Conservation (phyloP, 129 eudicot genomes). For the Pseudognaphalium luteoalbum region DNA sequence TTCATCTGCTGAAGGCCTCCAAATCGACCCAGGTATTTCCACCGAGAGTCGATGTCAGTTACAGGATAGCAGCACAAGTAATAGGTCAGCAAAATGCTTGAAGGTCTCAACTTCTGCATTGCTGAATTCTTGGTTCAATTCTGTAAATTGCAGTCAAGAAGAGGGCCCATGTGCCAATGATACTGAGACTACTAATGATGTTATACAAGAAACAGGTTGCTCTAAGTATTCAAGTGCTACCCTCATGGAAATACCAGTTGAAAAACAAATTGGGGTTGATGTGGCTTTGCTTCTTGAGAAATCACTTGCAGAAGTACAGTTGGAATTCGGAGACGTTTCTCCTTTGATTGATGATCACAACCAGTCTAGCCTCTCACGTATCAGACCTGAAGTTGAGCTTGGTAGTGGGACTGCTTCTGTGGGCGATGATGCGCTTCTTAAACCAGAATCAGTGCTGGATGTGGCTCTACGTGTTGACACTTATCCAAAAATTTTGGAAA, state of each 20-base stretch:
- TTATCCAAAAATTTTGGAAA: constrained; percentile 15
- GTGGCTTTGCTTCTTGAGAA: constrained; percentile 17
- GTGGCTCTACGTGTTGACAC: constrained; percentile 21
- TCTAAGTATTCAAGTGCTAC: not conserved
- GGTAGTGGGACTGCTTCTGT: constrained; percentile 22
- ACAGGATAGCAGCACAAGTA: constrained; percentile 9
- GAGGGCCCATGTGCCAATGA: constrained; percentile 2
- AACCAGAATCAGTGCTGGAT: constrained; percentile 27
- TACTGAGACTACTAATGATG: constrained; percentile 5
- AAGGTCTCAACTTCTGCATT: too few relatives aligned
- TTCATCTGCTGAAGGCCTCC: constrained; percentile 15
- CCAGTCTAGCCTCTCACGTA: constrained; percentile 4
- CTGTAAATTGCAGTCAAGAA: constrained; percentile 7
- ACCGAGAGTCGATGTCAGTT: not conserved
- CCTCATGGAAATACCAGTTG: constrained; percentile 21
- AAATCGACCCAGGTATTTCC: not conserved
- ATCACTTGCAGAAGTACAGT: not conserved
- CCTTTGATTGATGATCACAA: constrained; percentile 26
- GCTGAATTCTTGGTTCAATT: not conserved
- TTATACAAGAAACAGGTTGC: constrained; percentile 30
- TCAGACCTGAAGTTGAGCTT: constrained; percentile 18
- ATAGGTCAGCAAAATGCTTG: too few relatives aligned
- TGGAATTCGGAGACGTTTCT: constrained; percentile 18
- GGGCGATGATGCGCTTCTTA: constrained; percentile 17
- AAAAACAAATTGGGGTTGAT: constrained; percentile 25